Evolutionary conservation across 139 green algal species (phyloP).

Genomic region (Asterochloris erici): DNA sequence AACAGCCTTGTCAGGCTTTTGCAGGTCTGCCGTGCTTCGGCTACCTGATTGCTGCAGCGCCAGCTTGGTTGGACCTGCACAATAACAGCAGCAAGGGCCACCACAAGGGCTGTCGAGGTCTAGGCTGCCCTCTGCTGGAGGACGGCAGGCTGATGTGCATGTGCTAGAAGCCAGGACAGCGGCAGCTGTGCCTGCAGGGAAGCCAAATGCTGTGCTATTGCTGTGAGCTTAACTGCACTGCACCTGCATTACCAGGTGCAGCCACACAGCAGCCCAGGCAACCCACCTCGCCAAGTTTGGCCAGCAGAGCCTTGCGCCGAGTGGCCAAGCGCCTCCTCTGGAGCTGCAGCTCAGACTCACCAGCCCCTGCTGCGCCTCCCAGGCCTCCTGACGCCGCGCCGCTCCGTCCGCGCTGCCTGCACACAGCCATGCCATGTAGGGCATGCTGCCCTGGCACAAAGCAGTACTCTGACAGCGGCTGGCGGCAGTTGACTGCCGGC

Average conservation of each 20-base stretch:
- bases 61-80: too few relatives aligned
- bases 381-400: conserved; percentile 31
- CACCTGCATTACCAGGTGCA: not conserved
- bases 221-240: not conserved
- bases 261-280: not conserved
- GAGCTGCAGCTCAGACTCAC: conserved; percentile 57
- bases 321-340: conserved; percentile 41
- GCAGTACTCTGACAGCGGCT: not conserved
- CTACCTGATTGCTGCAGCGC: too few relatives aligned
- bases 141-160: too few relatives aligned
- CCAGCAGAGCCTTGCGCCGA: conserved; percentile 35
- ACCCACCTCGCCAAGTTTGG: conserved; percentile 34
- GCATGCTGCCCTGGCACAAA: not conserved
- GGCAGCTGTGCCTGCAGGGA: too few relatives aligned
- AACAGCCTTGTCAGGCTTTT: too few relatives aligned
- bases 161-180: too few relatives aligned
- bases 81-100: too few relatives aligned
- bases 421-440: not conserved
- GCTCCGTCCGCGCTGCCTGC: not conserved
- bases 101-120: too few relatives aligned
- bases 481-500: not conserved
- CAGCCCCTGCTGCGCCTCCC: conserved; percentile 47
- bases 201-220: too few relatives aligned
- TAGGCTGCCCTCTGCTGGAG: too few relatives aligned
- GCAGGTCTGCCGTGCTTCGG: too few relatives aligned